Base-by-base conservation (phyloP, 2,329 filamentous ascomycete genomes). In the Alternaria dauci region DNA sequence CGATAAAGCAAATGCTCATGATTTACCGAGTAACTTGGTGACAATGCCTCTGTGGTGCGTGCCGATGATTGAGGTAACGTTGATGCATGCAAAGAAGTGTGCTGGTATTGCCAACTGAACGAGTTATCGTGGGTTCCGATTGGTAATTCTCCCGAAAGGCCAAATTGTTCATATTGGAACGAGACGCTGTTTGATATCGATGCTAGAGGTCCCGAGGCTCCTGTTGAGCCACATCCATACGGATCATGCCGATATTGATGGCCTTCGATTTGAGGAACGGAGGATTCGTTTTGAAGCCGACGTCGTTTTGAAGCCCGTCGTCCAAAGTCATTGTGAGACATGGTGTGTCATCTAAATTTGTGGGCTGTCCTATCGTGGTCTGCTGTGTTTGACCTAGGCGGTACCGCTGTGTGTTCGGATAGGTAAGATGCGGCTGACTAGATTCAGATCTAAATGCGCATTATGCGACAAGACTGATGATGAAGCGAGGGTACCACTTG, bases 381-480 rank as follows among this genome's bases (percentile, higher is more conserved):
- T 1, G 36, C 36, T 1, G 5, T 38, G 5, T 2, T n/a, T 4
- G 18, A 18, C 36, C 36, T 0, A 38, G 36, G 16, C 3, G 16
- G 16, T 18, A 6, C 3, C 1, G 0, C n/a, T 16, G 36, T n/a
- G 36, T 38, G 18, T 4, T 4, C 4, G 7, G 2, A 1, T n/a
- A 0, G 3, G 36, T 38, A n/a, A 0, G 16, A 38, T 38, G 36
- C 36, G 16, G 34, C 1, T 7, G 36, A 3, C 34, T 8, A 3
- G 34, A 1, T 38, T 38, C 16, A 0, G 7, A 8, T 38, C 16
- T 16, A 38, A 3, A 0, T 18, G 16, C 1, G n/a, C 36, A 18
- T n/a, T 1, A n/a, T 1, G 36, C 3, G n/a, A 38, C 36, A 5
- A 18, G 16, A 18, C 16, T 18, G 8, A 38, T 9, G 3, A 1